Evolutionary conservation across 768 basidiomycete genomes (phyloP).

Genomic region (Auricularia auricula-judae): DNA sequence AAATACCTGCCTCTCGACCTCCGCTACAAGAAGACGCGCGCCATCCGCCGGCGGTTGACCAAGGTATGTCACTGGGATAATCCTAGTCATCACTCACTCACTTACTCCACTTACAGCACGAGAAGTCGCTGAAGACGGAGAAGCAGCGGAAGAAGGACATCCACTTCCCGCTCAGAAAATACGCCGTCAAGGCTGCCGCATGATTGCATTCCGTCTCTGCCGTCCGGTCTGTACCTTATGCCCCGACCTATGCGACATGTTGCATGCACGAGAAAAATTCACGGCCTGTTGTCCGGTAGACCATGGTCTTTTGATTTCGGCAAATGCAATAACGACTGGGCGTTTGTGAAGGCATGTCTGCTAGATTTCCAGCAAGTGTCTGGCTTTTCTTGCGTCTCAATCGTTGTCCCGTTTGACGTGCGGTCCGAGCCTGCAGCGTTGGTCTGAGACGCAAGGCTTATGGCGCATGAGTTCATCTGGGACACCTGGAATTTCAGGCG

Average conservation of each 20-base stretch:
- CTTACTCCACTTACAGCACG: slow-evolving; percentile 44
- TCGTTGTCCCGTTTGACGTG: too few species aligned
- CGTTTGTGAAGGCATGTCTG: too few species aligned
- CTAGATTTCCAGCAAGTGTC: too few species aligned
- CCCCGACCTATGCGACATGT: not conserved
- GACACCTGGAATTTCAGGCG: too few species aligned
- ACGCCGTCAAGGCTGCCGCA: slow-evolving; percentile 71
- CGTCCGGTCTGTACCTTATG: not conserved
- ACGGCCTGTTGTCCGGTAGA: too few species aligned
- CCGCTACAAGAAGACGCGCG: slow-evolving; percentile 95
- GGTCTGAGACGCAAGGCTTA: too few species aligned
- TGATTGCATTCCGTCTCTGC: not conserved
- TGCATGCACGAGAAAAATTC: not conserved
- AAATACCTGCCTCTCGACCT: slow-evolving; percentile 96
- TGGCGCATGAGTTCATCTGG: too few species aligned
- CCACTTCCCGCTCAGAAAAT: slow-evolving; percentile 91
- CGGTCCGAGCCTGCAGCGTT: too few species aligned
- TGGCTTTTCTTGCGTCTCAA: too few species aligned
- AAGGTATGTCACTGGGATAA: slow-evolving; percentile 40
- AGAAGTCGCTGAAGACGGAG: slow-evolving; percentile 75
- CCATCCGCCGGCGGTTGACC: slow-evolving; percentile 90
- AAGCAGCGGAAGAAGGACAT: slow-evolving; percentile 90
- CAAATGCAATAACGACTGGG: too few species aligned
- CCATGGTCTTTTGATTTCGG: too few species aligned
- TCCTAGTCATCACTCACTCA: not conserved